Conservation (phyloP, 2,329 filamentous ascomycete genomes). For the Apiospora arundinis region DNA sequence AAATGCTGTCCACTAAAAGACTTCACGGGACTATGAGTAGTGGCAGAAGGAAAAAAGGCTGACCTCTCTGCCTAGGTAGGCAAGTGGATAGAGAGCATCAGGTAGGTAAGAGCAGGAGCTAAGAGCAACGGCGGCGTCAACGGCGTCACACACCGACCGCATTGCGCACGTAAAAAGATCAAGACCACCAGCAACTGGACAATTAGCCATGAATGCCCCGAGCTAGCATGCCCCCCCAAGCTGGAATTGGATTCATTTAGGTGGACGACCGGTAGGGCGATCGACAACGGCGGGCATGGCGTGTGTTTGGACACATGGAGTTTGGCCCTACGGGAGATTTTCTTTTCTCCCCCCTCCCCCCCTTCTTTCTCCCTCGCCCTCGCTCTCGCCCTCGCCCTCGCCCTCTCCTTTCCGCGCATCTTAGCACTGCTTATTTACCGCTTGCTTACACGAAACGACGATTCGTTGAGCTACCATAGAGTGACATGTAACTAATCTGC, state of each 20-base stretch:
- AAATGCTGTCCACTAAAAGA: neutral
- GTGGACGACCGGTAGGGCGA: neutral
- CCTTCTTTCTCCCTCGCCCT: neutral
- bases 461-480: neutral
- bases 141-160: slow-evolving; percentile 22
- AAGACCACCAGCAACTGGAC: neutral
- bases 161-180: slow-evolving; percentile 1
- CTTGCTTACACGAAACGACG: slow-evolving; percentile 1
- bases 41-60: neutral
- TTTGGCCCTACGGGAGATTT: neutral
- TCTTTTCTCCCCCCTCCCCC: neutral
- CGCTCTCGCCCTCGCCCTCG: too few species aligned
- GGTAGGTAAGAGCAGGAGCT: neutral
- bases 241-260: neutral
- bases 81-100: neutral
- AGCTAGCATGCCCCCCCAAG: neutral
- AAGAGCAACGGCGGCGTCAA: slow-evolving; percentile 2
- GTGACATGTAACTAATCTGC: neutral
- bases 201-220: neutral
- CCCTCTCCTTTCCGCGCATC: too few species aligned
- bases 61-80: neutral
- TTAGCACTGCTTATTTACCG: neutral
- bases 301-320: neutral
- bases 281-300: slow-evolving; percentile 5
- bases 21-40: neutral